Evolutionary conservation across 1,284 basidiomycete genomes (phyloP), one percentile per base, ranked within the genome.

Genomic region (Puccinia coronata): DNA sequence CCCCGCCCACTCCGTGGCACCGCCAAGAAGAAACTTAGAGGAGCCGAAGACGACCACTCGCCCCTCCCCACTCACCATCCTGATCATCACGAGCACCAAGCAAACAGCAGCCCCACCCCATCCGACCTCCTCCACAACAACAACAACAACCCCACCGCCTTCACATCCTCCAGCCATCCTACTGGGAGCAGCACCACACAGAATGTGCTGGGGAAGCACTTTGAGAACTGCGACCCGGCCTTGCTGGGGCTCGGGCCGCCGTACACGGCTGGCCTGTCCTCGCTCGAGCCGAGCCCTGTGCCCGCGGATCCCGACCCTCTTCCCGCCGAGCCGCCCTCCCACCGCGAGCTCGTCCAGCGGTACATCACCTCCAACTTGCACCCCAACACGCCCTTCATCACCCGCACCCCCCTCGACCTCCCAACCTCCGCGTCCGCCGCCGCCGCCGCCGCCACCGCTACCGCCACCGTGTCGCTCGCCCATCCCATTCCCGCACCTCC

Each of bases 191-290:
- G 9, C 14, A 8, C 55, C 18, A 8, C 5, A n/a, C 9, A 57
- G 5, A 57, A 25, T 25, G 55, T 57, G 23, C n/a, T 57, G 23
- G 55, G 55, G 23, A 57, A 57, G 55, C n/a, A 57, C 55, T 57
- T 57, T 25, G 55, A 57, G 55, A 57, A 57, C 55, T 57, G 55
- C n/a, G 55, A 57, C 55, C 55, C 55, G 23, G 55, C 55, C 55
- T 25, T 57, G 55, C 55, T 57, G n/a, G 4, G 55, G n/a, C 55
- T 57, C 55, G n/a, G 55, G 11, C 55, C 55, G 23, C 9, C 55
- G n/a, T 57, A 57, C 55, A n/a, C n/a, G n/a, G n/a, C n/a, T n/a
- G n/a, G n/a, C n/a, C n/a, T n/a, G n/a, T n/a, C n/a, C n/a, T n/a
- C n/a, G n/a, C n/a, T n/a, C n/a, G n/a, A n/a, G n/a, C n/a, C n/a